Conservation (phyloP, 352 stramenopile genomes). For the Plasmopara viticola region DNA sequence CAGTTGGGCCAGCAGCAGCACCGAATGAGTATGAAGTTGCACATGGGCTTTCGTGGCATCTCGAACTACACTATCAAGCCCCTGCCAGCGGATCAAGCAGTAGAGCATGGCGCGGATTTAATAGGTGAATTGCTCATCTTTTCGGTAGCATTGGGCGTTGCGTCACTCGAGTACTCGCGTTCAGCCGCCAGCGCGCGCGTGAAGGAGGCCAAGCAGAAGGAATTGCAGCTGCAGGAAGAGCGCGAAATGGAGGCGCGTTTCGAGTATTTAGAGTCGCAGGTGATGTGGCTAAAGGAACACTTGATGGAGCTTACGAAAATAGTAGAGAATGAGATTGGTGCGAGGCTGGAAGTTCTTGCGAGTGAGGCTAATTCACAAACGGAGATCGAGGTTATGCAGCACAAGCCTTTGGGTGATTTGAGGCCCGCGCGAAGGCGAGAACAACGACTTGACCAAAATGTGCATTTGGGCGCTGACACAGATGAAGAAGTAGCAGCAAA, state of each 20-base stretch:
- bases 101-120: conserved; percentile 71
- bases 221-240: conserved; percentile 41
- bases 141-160: conserved; percentile 58
- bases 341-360: conserved; percentile 12
- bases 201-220: conserved; percentile 53
- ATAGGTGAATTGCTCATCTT: conserved; percentile 79
- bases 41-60: conserved; percentile 78
- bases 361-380: conserved; percentile 5
- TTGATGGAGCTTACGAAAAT: conserved; percentile 29
- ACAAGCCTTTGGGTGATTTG: conserved; percentile 4
- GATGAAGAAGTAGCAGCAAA: conserved; percentile 21
- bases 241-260: conserved; percentile 43
- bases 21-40: conserved; percentile 51
- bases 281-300: conserved; percentile 42
- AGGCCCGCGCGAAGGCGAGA: conserved; percentile 13
- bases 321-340: conserved; percentile 30
- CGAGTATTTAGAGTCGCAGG: conserved; percentile 38
- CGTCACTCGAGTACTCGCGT: conserved; percentile 72
- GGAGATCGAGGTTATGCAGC: conserved; percentile 2
- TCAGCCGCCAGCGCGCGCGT: conserved; percentile 42
- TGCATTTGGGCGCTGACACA: conserved; percentile 25
- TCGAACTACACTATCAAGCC: conserved; percentile 77
- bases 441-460: conserved; percentile 16
- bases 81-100: conserved; percentile 57
- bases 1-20: conserved; percentile 64